A percentile compares a stretch with the other conserved stretches of the same genome.
These are phyloP conservation scores for Omphalea diandra DNA, from an alignment of 441 rosid species.

Conservation along the genomic window DNA sequence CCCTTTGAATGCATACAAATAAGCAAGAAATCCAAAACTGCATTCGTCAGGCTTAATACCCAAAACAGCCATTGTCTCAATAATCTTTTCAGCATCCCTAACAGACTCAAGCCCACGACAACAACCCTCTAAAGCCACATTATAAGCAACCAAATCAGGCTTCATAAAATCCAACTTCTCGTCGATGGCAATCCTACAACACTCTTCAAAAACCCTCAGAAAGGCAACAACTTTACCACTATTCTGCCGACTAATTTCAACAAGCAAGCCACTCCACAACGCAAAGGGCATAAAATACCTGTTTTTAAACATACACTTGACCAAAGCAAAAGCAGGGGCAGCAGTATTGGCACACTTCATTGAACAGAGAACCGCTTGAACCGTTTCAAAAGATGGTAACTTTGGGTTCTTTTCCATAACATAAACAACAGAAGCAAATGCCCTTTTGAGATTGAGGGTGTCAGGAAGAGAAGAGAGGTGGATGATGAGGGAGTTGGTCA, in stretches of 20 bases:
- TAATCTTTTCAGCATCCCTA: conserved; percentile 59
- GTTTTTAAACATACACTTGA: conserved; percentile 70
- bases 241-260: conserved; percentile 53
- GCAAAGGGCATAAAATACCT: conserved; percentile 80
- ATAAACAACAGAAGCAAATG: conserved; percentile 81
- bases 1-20: not conserved
- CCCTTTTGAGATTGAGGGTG: conserved; percentile 78
- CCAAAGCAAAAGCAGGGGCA: conserved; percentile 82
- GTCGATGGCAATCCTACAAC: conserved; percentile 69
- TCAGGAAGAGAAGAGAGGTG: conserved; percentile 55
- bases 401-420: conserved; percentile 63
- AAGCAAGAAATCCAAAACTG: conserved; percentile 56
- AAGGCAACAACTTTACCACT: conserved; percentile 47
- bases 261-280: conserved; percentile 66
- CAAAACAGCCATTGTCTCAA: conserved; percentile 72
- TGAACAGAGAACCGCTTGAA: conserved; percentile 48
- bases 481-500: conserved; percentile 68
- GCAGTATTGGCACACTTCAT: conserved; percentile 58
- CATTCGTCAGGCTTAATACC: conserved; percentile 35
- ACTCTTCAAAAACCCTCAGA: conserved; percentile 63
- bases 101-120: conserved; percentile 60
- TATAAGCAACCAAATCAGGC: conserved; percentile 72
- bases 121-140: conserved; percentile 72
- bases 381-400: conserved; percentile 54
- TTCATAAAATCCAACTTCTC: conserved; percentile 76